phyloP scores from a whole-genome alignment of 2,329 filamentous ascomycete genomes.

The Colletotrichum eremochloae region DNA sequence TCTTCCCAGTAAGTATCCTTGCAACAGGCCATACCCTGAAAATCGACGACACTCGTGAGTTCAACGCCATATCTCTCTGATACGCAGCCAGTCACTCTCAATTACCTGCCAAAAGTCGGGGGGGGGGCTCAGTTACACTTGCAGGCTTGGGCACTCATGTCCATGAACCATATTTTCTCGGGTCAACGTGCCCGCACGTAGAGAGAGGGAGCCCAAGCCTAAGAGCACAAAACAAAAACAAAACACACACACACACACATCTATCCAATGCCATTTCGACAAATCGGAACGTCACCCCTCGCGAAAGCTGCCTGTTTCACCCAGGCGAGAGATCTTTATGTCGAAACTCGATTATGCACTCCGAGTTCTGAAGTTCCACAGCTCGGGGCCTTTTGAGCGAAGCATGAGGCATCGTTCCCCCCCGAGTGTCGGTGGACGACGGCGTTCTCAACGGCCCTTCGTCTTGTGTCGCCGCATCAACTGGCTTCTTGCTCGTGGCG shows the following conservation, averaged over 20 bases:
- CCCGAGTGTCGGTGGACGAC: not conserved
- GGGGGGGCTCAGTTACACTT: no score
- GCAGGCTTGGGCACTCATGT: no score
- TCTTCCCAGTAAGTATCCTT: slow-evolving; percentile 19
- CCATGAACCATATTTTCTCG: not conserved
- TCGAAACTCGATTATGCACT: not conserved
- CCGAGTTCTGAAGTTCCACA: not conserved
- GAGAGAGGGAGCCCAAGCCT: no score
- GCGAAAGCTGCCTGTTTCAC: not conserved
- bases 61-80: not conserved
- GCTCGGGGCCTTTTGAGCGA: not conserved
- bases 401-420: not conserved
- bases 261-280: not conserved
- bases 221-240: no score
- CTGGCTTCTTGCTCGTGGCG: not conserved
- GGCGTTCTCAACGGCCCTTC: not conserved
- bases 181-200: not conserved
- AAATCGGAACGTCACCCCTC: not conserved
- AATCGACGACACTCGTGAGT: slow-evolving; percentile 20
- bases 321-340: not conserved
- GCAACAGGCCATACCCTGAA: slow-evolving; percentile 24
- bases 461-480: not conserved
- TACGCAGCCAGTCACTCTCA: not conserved
- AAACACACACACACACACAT: not conserved
- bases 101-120: not conserved